phyloP scores from a whole-genome alignment of 2,329 filamentous ascomycete genomes.

The Amylocarpus encephaloides region DNA sequence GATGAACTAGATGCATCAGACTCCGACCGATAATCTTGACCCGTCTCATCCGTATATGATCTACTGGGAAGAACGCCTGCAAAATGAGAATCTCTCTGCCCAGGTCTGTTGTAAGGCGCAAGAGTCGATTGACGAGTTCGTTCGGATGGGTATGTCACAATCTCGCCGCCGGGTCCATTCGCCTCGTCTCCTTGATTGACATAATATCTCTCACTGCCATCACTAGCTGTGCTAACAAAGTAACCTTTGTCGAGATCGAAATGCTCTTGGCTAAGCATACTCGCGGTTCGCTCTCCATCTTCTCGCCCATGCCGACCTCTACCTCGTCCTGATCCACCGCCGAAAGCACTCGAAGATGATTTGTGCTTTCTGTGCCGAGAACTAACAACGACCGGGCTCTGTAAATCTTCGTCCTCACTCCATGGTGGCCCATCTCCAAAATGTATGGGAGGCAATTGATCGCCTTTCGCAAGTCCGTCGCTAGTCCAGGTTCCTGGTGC shows the following conservation, averaged over 20 bases:
- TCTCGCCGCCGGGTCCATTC: constrained; percentile 72
- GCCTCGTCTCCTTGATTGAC: constrained; percentile 62
- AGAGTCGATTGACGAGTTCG: constrained; percentile 51
- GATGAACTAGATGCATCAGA: constrained; percentile 53
- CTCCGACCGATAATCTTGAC: constrained; percentile 38
- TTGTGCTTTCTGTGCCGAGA: constrained; percentile 83
- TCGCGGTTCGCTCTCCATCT: constrained; percentile 34
- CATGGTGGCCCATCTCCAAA: constrained; percentile 87
- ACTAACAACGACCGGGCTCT: constrained; percentile 79
- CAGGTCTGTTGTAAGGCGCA: constrained; percentile 39
- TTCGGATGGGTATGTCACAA: constrained; percentile 68
- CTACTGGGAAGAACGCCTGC: constrained; percentile 38
- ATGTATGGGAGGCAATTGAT: constrained; percentile 74
- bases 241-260: constrained; percentile 59
- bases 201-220: constrained; percentile 71
- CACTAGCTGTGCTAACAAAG: constrained; percentile 59
- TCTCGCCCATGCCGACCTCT: constrained; percentile 41
- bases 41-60: constrained; percentile 34
- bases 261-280: constrained; percentile 42
- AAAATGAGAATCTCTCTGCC: constrained; percentile 49
- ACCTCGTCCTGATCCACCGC: constrained; percentile 33
- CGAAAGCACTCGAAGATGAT: constrained; percentile 50
- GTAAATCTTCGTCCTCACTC: constrained; percentile 91
- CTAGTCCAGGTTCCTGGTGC: constrained; percentile 36
- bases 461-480: constrained; percentile 50